phyloP scores from a whole-genome alignment of 306 rosid species.

The Cicer chorassanicum region DNA sequence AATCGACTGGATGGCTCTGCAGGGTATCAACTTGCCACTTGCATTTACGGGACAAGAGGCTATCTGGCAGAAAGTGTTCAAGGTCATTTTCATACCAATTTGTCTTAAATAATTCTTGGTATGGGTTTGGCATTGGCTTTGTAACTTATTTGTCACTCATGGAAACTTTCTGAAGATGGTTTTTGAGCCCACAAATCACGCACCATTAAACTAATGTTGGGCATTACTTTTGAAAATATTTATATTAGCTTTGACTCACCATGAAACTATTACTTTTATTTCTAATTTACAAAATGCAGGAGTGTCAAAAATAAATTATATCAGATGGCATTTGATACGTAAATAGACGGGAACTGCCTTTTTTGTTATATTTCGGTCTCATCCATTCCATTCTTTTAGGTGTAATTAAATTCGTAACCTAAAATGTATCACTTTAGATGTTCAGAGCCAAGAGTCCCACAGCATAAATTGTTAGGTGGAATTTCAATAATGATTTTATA shows the following conservation, averaged over 20 bases:
- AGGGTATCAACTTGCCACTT: constrained; percentile 84
- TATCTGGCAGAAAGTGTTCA: constrained; percentile 87
- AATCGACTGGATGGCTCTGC: constrained; percentile 98
- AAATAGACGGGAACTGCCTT: neutral
- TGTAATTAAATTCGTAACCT: neutral
- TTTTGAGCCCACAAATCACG: constrained; percentile 9
- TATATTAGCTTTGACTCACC: neutral
- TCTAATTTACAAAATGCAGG: neutral
- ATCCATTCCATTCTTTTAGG: neutral
- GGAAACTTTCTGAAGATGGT: neutral
- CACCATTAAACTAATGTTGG: neutral
- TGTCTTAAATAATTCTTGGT: constrained; percentile 11
- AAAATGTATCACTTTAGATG: neutral
- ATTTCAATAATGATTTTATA: constrained; percentile 1
- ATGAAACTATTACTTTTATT: constrained; percentile 7
- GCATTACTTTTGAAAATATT: neutral
- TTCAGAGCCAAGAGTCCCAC: constrained; percentile 5
- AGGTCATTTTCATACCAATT: constrained; percentile 51
- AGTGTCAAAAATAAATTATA: neutral
- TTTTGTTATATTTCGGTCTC: neutral
- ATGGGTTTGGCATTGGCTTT: constrained; percentile 23
- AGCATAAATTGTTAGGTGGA: constrained; percentile 10
- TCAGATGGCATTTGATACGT: neutral
- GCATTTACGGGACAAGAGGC: constrained; percentile 96
- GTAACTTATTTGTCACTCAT: neutral